These are phyloP conservation scores for Thalia dealbata DNA, from an alignment of 176 grass and related monocot species.

Conservation along the genomic window DNA sequence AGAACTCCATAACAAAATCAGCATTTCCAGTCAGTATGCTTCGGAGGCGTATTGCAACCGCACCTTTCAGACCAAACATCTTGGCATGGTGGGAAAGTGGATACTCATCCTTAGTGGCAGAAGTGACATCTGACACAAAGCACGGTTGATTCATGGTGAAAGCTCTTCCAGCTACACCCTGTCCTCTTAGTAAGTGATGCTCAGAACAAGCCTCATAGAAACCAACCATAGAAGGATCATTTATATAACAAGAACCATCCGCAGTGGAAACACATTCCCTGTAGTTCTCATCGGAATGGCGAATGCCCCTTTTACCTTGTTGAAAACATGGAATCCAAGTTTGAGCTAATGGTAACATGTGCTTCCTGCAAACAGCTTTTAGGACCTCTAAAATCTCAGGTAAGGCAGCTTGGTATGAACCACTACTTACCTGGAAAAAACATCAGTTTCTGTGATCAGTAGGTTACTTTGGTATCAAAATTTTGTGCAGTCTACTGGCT, in stretches of 20 bases:
- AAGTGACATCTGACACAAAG: constrained; percentile 61
- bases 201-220: constrained; percentile 90
- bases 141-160: constrained; percentile 75
- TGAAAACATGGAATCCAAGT: constrained; percentile 77
- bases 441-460: background rate
- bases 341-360: constrained; percentile 83
- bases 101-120: constrained; percentile 54
- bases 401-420: constrained; percentile 74
- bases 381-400: constrained; percentile 80
- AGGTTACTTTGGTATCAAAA: background rate
- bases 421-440: constrained; percentile 18
- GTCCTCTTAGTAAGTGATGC: constrained; percentile 61
- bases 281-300: constrained; percentile 85
- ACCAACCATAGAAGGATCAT: constrained; percentile 39
- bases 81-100: constrained; percentile 84
- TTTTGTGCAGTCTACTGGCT: constrained; percentile 7
- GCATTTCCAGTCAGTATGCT: constrained; percentile 50
- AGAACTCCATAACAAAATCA: constrained; percentile 91
- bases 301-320: constrained; percentile 78
- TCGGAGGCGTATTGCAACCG: constrained; percentile 68
- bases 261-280: constrained; percentile 61
- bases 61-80: constrained; percentile 78
- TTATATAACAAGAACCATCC: constrained; percentile 59
- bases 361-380: constrained; percentile 48
- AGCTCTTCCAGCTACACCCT: constrained; percentile 73